A percentile compares a stretch with the other conserved stretches of the same genome.
These are phyloP conservation scores for Borovskyia barvae DNA, from an alignment of 208 protist species.

Conservation along the genomic window DNA sequence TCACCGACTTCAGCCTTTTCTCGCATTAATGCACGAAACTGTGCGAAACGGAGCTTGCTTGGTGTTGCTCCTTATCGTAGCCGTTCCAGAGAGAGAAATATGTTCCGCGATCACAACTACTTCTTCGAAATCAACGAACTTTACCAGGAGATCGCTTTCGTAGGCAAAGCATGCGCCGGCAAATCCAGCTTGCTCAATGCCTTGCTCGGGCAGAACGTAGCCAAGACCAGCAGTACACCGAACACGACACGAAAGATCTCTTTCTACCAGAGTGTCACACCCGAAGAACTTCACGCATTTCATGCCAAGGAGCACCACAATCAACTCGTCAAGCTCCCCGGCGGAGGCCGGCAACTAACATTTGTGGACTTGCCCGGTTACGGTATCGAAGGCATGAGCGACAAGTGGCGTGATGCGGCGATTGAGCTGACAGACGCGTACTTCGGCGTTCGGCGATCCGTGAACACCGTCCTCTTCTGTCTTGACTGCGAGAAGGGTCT, in stretches of 20 bases:
- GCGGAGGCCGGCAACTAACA: constrained; percentile 82
- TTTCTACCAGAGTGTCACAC: constrained; percentile 88
- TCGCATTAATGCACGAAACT: neutral
- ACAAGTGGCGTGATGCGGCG: constrained; percentile 81
- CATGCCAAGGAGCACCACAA: constrained; percentile 65
- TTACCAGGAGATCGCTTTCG: constrained; percentile 88
- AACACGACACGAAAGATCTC: constrained; percentile 83
- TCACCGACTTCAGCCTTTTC: neutral
- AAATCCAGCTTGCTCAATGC: constrained; percentile 90
- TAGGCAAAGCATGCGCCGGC: constrained; percentile 77
- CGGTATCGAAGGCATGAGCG: constrained; percentile 89
- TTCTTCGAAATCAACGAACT: constrained; percentile 92
- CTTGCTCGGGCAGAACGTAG: constrained; percentile 72
- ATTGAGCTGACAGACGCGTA: constrained; percentile 88
- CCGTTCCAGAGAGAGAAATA: constrained; percentile 42
- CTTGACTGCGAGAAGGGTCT: constrained; percentile 85
- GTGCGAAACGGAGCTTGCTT: neutral
- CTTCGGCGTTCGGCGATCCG: constrained; percentile 87
- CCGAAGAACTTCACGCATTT: constrained; percentile 75
- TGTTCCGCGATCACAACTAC: constrained; percentile 84
- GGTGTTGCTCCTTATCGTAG: constrained; percentile 24
- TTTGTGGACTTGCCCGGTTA: constrained; percentile 92
- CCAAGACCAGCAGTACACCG: constrained; percentile 84
- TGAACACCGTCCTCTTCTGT: constrained; percentile 91
- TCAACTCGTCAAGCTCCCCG: constrained; percentile 84